Percentiles rank a stretch among this genome's conserved stretches.
phyloP scores from a whole-genome alignment of 176 grass and related monocot species.

The bread wheat (Triticum aestivum) region DNA sequence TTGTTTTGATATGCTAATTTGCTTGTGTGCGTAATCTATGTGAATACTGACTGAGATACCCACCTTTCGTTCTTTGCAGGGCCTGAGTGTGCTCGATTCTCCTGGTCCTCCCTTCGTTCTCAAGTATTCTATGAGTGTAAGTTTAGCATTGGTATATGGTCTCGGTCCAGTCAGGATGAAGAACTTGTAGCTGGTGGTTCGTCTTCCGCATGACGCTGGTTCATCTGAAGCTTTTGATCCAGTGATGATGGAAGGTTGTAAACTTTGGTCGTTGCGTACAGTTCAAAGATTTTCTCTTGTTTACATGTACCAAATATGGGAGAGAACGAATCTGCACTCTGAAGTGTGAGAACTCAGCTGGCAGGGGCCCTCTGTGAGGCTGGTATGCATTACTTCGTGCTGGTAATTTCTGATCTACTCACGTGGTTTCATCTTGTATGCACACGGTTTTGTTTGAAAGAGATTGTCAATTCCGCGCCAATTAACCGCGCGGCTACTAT shows the following conservation, averaged over 20 bases:
- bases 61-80: background rate
- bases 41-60: conserved; percentile 12
- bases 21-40: background rate
- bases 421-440: background rate
- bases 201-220: conserved; percentile 19
- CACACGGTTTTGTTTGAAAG: background rate
- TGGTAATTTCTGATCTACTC: background rate
- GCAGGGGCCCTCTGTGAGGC: background rate
- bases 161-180: background rate
- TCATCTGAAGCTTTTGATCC: conserved; percentile 25
- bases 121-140: conserved; percentile 28
- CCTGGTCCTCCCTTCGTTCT: background rate
- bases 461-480: background rate
- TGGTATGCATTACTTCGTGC: background rate
- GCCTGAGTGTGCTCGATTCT: background rate
- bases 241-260: conserved; percentile 26
- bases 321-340: background rate
- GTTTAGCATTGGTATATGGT: background rate
- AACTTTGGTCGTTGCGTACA: background rate
- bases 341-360: conserved; percentile 16
- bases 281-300: background rate
- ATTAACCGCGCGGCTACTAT: background rate
- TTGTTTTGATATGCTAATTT: background rate
- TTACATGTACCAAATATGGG: conserved; percentile 13
- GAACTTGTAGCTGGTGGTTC: conserved; percentile 9